phyloP scores from a whole-genome alignment of 2,329 filamentous ascomycete genomes.

The Paracoccidioides brasiliensis region DNA sequence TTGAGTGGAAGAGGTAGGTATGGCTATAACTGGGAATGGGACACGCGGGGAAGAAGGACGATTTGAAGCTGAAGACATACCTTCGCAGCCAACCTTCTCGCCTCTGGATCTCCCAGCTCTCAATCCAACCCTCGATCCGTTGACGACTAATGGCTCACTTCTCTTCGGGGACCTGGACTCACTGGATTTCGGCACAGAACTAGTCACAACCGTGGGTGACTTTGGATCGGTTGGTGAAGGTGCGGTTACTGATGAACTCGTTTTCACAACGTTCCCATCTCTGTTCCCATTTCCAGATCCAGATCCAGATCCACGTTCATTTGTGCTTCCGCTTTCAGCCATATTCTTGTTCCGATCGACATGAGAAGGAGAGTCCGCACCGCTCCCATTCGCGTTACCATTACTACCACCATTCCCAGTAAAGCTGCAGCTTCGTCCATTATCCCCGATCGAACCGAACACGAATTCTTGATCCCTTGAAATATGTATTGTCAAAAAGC shows the following conservation, averaged over 20 bases:
- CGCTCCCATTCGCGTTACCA: background rate
- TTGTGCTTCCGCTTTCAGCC: background rate
- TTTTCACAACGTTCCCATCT: slow-evolving; percentile 3
- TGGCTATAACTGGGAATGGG: background rate
- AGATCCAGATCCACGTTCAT: background rate
- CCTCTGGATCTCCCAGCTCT: slow-evolving; percentile 7
- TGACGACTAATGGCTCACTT: slow-evolving; percentile 22
- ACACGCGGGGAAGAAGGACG: background rate
- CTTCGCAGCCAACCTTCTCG: slow-evolving; percentile 5
- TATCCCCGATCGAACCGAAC: slow-evolving; percentile 21
- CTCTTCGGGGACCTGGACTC: slow-evolving; percentile 10
- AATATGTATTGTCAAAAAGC: slow-evolving; percentile 22
- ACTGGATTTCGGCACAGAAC: slow-evolving; percentile 5
- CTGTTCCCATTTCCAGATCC: background rate
- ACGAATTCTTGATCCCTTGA: slow-evolving; percentile 22
- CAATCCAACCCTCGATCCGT: slow-evolving; percentile 19
- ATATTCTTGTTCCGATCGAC: background rate
- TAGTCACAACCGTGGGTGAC: slow-evolving; percentile 2
- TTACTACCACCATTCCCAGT: background rate
- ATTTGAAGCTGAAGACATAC: slow-evolving; percentile 3
- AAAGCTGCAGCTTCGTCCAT: slow-evolving; percentile 7
- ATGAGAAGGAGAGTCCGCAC: background rate
- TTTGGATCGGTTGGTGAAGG: slow-evolving; percentile 10
- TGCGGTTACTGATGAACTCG: slow-evolving; percentile 4
- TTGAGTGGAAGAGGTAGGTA: background rate